A percentile compares a stretch with the other conserved stretches of the same genome.
phyloP scores from a whole-genome alignment of 208 protist species.

The Leishmania turanica region DNA sequence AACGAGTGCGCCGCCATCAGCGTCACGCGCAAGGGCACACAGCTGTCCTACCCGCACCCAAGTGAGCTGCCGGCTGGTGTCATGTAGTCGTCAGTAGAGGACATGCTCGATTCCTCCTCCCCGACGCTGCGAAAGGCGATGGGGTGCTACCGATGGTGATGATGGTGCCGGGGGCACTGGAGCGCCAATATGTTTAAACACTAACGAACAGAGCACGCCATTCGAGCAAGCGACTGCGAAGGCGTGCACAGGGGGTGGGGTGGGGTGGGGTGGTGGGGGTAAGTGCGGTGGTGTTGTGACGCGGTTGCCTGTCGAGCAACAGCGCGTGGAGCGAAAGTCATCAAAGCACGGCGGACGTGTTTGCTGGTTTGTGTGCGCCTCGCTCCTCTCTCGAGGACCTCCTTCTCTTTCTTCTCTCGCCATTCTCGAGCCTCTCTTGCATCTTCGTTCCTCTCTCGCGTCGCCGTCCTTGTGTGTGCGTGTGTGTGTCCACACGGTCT shows the following conservation, averaged over 20 bases:
- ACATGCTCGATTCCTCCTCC: background rate
- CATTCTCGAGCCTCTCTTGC: background rate
- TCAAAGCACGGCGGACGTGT: background rate
- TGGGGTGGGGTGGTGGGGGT: too few species aligned
- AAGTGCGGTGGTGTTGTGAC: background rate
- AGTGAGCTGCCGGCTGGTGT: conserved; percentile 62
- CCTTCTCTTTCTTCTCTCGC: background rate
- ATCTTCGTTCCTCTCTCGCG: background rate
- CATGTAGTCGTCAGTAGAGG: conserved; percentile 14
- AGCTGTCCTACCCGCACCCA: conserved; percentile 81
- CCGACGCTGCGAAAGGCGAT: background rate
- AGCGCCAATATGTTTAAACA: background rate
- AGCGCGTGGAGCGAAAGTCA: background rate
- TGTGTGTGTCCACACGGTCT: background rate
- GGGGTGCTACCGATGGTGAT: background rate
- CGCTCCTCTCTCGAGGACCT: background rate
- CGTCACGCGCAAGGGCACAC: conserved; percentile 91
- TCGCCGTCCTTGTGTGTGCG: background rate
- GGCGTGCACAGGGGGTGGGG: background rate
- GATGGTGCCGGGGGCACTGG: background rate
- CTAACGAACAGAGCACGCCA: background rate
- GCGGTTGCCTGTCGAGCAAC: background rate
- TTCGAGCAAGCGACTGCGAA: background rate
- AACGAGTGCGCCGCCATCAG: conserved; percentile 87
- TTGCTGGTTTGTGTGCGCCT: background rate